Evolutionary conservation across 2,329 filamentous ascomycete species (phyloP).

Genomic region (Diaporthe citrichinensis): DNA sequence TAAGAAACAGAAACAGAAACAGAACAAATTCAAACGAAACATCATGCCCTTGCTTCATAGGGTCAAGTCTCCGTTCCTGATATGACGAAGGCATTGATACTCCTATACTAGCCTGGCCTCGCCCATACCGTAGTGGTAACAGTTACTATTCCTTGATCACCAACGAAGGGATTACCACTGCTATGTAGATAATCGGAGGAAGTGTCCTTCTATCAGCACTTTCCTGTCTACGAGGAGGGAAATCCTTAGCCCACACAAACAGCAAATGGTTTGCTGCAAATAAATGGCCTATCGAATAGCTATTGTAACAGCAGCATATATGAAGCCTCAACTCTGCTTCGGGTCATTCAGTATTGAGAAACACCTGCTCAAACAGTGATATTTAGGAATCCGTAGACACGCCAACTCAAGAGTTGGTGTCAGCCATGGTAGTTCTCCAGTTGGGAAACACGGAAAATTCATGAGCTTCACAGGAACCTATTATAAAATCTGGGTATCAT

Average conservation of each 20-base stretch:
- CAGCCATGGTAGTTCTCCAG: too few species aligned
- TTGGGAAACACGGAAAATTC: neutral
- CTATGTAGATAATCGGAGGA: neutral
- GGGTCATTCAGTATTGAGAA: neutral
- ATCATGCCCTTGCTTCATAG: neutral
- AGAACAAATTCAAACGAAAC: conserved; percentile 26
- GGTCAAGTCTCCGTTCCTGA: neutral
- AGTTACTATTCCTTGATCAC: neutral
- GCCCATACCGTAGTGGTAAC: neutral
- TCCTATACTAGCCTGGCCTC: neutral
- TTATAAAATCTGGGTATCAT: conserved; percentile 1
- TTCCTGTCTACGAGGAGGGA: neutral
- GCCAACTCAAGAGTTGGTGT: neutral
- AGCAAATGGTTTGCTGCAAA: neutral
- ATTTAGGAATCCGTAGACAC: neutral
- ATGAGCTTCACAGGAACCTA: neutral
- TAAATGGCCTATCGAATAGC: neutral
- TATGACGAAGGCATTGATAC: neutral
- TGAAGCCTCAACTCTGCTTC: neutral
- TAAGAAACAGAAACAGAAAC: conserved; percentile 19
- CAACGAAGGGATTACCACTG: neutral
- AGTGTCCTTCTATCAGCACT: neutral
- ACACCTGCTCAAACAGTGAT: neutral
- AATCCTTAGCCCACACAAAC: neutral
- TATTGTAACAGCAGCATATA: neutral